Conservation (phyloP, 768 basidiomycete genomes). For the Hygrophorus pudorinus region DNA sequence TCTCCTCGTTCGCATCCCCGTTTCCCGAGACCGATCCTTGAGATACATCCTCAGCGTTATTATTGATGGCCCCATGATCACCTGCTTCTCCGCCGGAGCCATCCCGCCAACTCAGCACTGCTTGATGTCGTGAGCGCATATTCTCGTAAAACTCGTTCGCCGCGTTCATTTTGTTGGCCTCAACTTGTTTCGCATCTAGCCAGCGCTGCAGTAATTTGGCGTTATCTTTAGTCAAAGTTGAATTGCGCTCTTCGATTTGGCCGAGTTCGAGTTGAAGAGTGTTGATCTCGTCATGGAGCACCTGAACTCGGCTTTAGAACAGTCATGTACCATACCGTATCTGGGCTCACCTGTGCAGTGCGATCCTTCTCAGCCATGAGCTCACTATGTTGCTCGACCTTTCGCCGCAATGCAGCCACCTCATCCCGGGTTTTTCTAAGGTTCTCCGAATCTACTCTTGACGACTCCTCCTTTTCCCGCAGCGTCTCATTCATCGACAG, state of each 20-base stretch:
- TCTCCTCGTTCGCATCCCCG: slow-evolving; percentile 45
- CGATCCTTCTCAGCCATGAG: slow-evolving; percentile 84
- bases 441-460: slow-evolving; percentile 72
- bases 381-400: slow-evolving; percentile 77
- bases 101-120: slow-evolving; percentile 49
- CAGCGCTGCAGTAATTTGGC: slow-evolving; percentile 92
- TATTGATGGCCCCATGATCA: slow-evolving; percentile 17
- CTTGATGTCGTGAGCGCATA: slow-evolving; percentile 66
- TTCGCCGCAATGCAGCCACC: slow-evolving; percentile 53
- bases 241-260: slow-evolving; percentile 82
- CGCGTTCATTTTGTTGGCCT: slow-evolving; percentile 93
- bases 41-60: slow-evolving; percentile 22
- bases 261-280: slow-evolving; percentile 86
- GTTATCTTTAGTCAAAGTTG: slow-evolving; percentile 84
- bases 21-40: slow-evolving; percentile 52
- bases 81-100: slow-evolving; percentile 17
- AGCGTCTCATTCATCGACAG: slow-evolving; percentile 92
- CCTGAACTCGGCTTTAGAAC: slow-evolving; percentile 33
- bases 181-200: slow-evolving; percentile 89
- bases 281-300: slow-evolving; percentile 90
- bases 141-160: slow-evolving; percentile 85
- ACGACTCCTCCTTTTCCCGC: slow-evolving; percentile 84
- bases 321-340: slow-evolving; percentile 2
- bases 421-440: slow-evolving; percentile 73
- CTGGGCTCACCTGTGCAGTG: slow-evolving; percentile 67